A percentile compares a stretch with the other conserved stretches of the same genome.
Evolutionary conservation across 306 rosid species (phyloP).

Genomic region (Dryas drummondii): DNA sequence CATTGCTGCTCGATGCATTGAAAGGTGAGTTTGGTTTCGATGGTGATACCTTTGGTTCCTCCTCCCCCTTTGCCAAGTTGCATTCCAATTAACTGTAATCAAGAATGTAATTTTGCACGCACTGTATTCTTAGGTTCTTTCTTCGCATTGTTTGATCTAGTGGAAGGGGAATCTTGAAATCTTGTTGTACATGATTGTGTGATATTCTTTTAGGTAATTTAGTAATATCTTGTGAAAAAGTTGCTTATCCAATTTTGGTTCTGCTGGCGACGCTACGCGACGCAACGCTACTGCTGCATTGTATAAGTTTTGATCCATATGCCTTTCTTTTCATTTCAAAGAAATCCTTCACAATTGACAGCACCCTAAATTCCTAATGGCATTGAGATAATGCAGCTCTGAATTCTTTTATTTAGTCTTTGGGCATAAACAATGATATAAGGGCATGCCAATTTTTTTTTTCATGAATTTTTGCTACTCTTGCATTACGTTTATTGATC

Average conservation of each 20-base stretch:
- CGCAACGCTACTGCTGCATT: background rate
- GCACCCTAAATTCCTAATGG: background rate
- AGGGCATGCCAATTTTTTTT: no score
- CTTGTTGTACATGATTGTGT: constrained; percentile 79
- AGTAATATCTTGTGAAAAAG: constrained; percentile 49
- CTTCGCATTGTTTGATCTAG: constrained; percentile 37
- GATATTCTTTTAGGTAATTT: constrained; percentile 71
- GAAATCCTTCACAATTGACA: background rate
- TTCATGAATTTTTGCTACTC: background rate
- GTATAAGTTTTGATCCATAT: background rate
- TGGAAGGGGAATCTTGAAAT: constrained; percentile 45
- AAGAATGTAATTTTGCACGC: constrained; percentile 58
- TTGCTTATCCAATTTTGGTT: constrained; percentile 34
- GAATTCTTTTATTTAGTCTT: background rate
- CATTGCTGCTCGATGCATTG: constrained; percentile 43
- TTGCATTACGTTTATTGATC: background rate
- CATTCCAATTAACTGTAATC: constrained; percentile 47
- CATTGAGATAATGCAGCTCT: background rate
- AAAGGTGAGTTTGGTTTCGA: constrained; percentile 51
- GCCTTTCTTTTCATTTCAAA: background rate
- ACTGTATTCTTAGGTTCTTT: constrained; percentile 52
- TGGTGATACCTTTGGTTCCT: constrained; percentile 40
- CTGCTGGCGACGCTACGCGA: no score
- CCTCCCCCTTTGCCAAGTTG: constrained; percentile 37
- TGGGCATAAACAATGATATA: background rate